Evolutionary conservation across 495 filamentous ascomycete species (phyloP).

Genomic region (Neurospora sp.): DNA sequence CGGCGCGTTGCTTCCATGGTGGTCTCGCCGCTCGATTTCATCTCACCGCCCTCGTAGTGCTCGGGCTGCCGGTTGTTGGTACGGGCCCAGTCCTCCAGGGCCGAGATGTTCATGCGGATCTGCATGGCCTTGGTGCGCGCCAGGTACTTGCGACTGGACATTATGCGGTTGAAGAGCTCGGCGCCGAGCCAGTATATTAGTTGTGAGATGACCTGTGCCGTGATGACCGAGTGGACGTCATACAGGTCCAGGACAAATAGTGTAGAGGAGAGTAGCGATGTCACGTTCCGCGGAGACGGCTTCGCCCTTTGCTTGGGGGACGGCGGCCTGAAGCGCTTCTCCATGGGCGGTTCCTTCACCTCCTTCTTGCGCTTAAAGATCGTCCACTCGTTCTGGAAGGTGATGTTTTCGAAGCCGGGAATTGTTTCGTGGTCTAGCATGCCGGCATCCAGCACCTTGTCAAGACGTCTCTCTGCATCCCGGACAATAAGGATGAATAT

Average conservation of each 20-base stretch:
- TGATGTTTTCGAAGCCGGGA: constrained; percentile 89
- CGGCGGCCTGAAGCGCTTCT: constrained; percentile 85
- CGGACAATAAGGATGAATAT: constrained; percentile 98
- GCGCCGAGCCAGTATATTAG: constrained; percentile 94
- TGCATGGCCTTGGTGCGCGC: constrained; percentile 99
- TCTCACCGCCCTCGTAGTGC: constrained; percentile 89
- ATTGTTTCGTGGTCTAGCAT: constrained; percentile 99
- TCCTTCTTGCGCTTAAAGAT: constrained; percentile 85
- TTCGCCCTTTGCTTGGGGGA: constrained; percentile 92
- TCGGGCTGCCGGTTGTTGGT: constrained; percentile 89
- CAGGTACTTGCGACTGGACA: constrained; percentile 89
- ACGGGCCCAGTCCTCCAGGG: constrained; percentile 91
- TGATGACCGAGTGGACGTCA: constrained; percentile 96
- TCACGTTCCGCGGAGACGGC: constrained; percentile 86
- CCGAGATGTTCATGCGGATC: constrained; percentile 96
- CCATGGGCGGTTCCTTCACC: constrained; percentile 74
- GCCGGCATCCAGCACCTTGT: constrained; percentile 83
- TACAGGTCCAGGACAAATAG: constrained; percentile 97
- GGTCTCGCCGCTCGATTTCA: constrained; percentile 74
- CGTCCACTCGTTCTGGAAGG: constrained; percentile 97
- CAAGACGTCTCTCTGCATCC: constrained; percentile 94
- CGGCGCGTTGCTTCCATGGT: constrained; percentile 71
- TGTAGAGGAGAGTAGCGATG: constrained; percentile 91
- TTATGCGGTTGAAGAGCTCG: constrained; percentile 95
- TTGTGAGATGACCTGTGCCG: constrained; percentile 82